Base-by-base conservation (phyloP, 805 yeast species). In the Candida morakotiae region DNA sequence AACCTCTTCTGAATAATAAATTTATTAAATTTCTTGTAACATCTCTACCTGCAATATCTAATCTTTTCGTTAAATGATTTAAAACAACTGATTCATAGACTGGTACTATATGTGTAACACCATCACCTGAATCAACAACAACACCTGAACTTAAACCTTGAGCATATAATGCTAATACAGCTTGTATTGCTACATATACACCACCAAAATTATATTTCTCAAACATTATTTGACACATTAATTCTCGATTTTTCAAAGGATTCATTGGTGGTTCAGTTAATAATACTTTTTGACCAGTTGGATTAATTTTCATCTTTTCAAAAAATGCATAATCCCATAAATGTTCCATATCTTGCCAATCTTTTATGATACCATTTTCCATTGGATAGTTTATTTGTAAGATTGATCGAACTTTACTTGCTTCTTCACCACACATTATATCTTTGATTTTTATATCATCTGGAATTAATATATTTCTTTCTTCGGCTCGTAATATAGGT, bases 321-420 rank as follows among this genome's bases (percentile, higher is more conserved):
- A 83, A 85, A 61, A 93, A 91, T 15, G 98, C 91, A 61, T 91
- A 93, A 64, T 93, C 96, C 98, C 98, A 93, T 43, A 93, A 33
- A 52, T 89, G 89, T 53, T 87, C 96, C 98, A 93, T 93, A 60
- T 93, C 98, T 52, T 89, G 96, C 98, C 98, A 93, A 62, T 89
- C 87, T 56, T 81, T 83, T 58, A 93, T 91, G 52, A 93, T 87
- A 54, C 98, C 98, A 59, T 93, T 93, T 64, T 93, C 98, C 98
- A 93, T 89, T 9, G 98, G 98, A 55, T 93, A 93, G n/a, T 89
- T 81, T 40, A 93, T 79, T 64, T 93, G 96, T 42, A 93, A 73
- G 47, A 89, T 77, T 2, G 96, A 82, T 52, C 98, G 79, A 24
- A 86, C 95, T 19, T 84, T 84, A 47, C 86, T 77, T 34, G 98